Evolutionary conservation across 495 filamentous ascomycete species (phyloP).

Genomic region (Trichoderma gamsii): DNA sequence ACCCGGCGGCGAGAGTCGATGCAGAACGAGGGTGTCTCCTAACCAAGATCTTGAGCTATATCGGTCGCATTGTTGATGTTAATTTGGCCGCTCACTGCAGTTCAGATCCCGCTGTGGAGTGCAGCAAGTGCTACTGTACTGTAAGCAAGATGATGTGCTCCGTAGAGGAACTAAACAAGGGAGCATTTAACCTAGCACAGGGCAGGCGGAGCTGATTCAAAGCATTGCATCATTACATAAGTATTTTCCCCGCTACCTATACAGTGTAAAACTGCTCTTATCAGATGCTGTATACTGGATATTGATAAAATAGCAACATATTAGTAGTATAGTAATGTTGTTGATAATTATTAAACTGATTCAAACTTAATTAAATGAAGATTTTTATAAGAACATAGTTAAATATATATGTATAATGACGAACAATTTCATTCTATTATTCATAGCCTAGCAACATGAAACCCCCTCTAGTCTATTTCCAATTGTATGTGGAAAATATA

Average conservation of each 20-base stretch:
- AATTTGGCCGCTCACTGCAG: neutral
- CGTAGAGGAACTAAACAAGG: no score
- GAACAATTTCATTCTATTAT: neutral
- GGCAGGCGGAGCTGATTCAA: no score
- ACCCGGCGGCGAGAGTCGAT: slow-evolving; percentile 13
- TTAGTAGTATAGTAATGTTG: neutral
- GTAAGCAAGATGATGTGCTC: neutral
- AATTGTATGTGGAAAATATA: neutral
- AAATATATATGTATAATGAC: neutral
- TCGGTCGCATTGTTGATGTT: neutral
- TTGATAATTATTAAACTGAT: neutral
- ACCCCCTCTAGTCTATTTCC: neutral
- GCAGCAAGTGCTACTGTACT: neutral
- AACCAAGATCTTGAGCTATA: neutral
- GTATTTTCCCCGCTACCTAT: no score
- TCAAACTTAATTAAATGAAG: neutral
- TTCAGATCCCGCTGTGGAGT: neutral
- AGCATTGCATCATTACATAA: no score
- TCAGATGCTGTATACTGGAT: no score
- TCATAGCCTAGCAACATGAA: neutral
- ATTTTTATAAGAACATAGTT: neutral
- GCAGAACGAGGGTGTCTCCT: neutral
- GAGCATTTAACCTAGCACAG: no score
- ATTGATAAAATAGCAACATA: neutral
- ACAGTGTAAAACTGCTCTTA: no score